Evolutionary conservation across 2,329 filamentous ascomycete species (phyloP).

Genomic region (Biscogniauxia marginata): DNA sequence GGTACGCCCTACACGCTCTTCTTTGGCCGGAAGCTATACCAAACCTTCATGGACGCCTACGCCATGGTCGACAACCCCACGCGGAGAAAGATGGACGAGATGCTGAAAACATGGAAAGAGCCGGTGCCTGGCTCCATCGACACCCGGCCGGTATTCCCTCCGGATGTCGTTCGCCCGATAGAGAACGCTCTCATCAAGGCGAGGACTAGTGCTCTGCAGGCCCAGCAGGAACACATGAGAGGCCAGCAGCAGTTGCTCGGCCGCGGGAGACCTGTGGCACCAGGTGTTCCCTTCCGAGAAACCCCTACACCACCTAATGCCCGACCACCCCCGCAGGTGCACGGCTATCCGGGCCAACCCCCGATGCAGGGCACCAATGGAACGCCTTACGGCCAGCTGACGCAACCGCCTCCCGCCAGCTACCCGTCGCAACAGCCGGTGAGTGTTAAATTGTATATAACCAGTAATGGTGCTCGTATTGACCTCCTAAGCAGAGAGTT

Average conservation of each 20-base stretch:
- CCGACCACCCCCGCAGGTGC: slow-evolving; percentile 35
- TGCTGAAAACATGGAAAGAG: slow-evolving; percentile 98
- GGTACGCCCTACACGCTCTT: slow-evolving; percentile 97
- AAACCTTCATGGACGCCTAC: slow-evolving; percentile 96
- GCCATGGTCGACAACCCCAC: slow-evolving; percentile 80
- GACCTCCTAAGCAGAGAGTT: slow-evolving; percentile 13
- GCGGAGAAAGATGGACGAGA: slow-evolving; percentile 90
- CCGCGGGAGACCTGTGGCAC: slow-evolving; percentile 50
- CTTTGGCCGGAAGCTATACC: slow-evolving; percentile 86
- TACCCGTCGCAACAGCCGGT: slow-evolving; percentile 34
- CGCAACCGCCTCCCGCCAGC: slow-evolving; percentile 23
- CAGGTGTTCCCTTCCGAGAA: slow-evolving; percentile 61
- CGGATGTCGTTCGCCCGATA: slow-evolving; percentile 83
- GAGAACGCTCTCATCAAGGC: slow-evolving; percentile 93
- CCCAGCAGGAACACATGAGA: slow-evolving; percentile 54
- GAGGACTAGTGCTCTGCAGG: slow-evolving; percentile 58
- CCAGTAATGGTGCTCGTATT: slow-evolving; percentile 1
- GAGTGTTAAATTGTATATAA: slow-evolving; percentile 8
- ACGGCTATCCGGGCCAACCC: slow-evolving; percentile 34
- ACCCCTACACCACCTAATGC: slow-evolving; percentile 70
- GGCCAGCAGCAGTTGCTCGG: slow-evolving; percentile 55
- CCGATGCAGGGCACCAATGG: slow-evolving; percentile 39
- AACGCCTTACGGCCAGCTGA: slow-evolving; percentile 22
- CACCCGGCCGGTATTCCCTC: slow-evolving; percentile 85
- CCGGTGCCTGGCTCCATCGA: slow-evolving; percentile 92